These are phyloP conservation scores for Cucumis melo DNA, from an alignment of 306 rosid species.

Conservation along the genomic window DNA sequence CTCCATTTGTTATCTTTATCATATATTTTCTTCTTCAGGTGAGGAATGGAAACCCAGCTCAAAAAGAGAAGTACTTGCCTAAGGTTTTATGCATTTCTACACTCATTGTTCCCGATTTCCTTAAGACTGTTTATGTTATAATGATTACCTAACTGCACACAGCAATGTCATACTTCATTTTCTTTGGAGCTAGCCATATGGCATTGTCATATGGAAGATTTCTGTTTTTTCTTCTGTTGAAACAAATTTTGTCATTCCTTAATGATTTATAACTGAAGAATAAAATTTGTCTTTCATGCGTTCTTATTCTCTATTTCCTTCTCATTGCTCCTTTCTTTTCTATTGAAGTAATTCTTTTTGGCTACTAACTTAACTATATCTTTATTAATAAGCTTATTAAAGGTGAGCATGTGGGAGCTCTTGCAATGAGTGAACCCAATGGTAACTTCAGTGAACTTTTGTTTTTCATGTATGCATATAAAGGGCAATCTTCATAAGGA, in stretches of 20 bases:
- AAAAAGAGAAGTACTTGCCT: slow-evolving; percentile 75
- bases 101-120: not conserved
- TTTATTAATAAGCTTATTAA: slow-evolving; percentile 59
- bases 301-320: not conserved
- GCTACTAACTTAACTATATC: slow-evolving; percentile 13
- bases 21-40: slow-evolving; percentile 30
- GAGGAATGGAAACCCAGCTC: slow-evolving; percentile 69
- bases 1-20: not conserved
- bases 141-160: not conserved
- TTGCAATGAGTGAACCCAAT: slow-evolving; percentile 97
- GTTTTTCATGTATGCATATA: not conserved
- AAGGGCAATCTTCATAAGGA: slow-evolving; percentile 7
- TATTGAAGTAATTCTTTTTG: not conserved
- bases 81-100: slow-evolving; percentile 39
- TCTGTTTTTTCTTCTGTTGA: not conserved
- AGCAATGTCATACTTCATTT: not conserved
- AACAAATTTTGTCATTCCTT: not conserved
- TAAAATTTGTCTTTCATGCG: not conserved
- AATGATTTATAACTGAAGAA: not conserved
- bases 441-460: slow-evolving; percentile 32
- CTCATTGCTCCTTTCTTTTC: not conserved
- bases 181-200: not conserved
- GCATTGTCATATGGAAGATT: not conserved
- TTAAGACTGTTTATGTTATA: not conserved
- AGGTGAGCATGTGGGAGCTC: slow-evolving; percentile 95